Conservation (phyloP, 208 protist genomes). For the Hexamita inflata region DNA sequence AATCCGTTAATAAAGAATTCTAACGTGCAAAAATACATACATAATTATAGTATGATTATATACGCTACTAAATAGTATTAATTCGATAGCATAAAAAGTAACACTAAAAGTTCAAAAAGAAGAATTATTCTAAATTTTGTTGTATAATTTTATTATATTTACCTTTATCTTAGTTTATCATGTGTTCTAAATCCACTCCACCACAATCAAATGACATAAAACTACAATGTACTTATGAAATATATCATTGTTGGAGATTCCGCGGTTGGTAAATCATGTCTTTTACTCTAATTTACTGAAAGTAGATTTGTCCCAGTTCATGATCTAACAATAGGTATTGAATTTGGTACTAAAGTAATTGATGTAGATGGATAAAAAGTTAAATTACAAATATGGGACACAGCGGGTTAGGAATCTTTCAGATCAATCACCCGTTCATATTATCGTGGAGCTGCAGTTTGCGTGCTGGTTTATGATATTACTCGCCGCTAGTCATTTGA, state of each 20-base stretch:
- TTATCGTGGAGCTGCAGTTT: conserved; percentile 29
- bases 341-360: conserved; percentile 35
- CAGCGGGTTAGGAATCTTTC: conserved; percentile 31
- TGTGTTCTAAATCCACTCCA: too few species aligned
- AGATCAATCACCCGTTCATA: conserved; percentile 30
- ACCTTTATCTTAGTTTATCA: too few species aligned
- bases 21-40: too few species aligned
- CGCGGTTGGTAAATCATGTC: conserved; percentile 30
- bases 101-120: too few species aligned
- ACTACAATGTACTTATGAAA: conserved; percentile 24
- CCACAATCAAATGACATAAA: too few species aligned
- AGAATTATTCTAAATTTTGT: too few species aligned
- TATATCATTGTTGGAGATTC: conserved; percentile 27
- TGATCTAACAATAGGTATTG: conserved; percentile 30
- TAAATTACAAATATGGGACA: conserved; percentile 39
- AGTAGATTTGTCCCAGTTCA: background rate
- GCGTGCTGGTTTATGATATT: conserved; percentile 33
- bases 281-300: conserved; percentile 28
- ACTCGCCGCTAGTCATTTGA: conserved; percentile 26
- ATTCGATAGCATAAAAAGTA: too few species aligned
- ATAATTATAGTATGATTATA: too few species aligned
- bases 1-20: too few species aligned
- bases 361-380: conserved; percentile 23
- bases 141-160: too few species aligned
- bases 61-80: too few species aligned